Evolutionary conservation across 2,329 filamentous ascomycete species (phyloP), one percentile per base, ranked within the genome.

Genomic region (Aureobasidium zeae): DNA sequence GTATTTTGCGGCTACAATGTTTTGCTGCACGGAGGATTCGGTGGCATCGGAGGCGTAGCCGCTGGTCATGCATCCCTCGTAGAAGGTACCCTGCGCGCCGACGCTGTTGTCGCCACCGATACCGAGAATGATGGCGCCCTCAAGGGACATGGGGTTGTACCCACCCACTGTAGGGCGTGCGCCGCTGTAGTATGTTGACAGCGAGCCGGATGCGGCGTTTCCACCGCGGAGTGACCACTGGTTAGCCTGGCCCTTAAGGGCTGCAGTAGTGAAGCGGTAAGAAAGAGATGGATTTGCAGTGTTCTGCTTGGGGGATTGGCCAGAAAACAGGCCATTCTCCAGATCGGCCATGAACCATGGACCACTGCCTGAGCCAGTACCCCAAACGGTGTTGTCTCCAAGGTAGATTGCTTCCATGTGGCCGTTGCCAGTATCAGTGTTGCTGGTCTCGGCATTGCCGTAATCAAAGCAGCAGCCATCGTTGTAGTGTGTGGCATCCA

Each of bases 401-500:
- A 69, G 81, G 67, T 81, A 82, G 46, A 82, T 74, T 44, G 78
- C 74, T 55, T 83, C 79, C 78, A 83, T 83, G 53, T 81, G 77
- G 12, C 74, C 78, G 42, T 73, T 70, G 2, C 78, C 79, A 0
- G 75, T 71, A 38, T 66, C 63, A 0, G 43, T 44, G 32, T 53
- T 64, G 52, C 52, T 65, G 7, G 55, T 61, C 49, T 67, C 65
- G 7, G 63, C 64, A 26, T 67, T 67, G 22, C 64, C 64, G 24
- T 66, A 67, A 47, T 66, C 63, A 44, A 66, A 66, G 50, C 68
- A 79, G 62, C 74, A 78, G 5, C 48, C 66, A 16, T 57, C 63
- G 51, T 77, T 78, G 64, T 71, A 78, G 52, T 78, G 74, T 0
- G 71, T 75, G 0, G 74, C 75, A 50, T 79, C 75, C 2, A 79